Base-by-base conservation (phyloP, 768 basidiomycete species). In the Rhizopogon vesiculosus region DNA sequence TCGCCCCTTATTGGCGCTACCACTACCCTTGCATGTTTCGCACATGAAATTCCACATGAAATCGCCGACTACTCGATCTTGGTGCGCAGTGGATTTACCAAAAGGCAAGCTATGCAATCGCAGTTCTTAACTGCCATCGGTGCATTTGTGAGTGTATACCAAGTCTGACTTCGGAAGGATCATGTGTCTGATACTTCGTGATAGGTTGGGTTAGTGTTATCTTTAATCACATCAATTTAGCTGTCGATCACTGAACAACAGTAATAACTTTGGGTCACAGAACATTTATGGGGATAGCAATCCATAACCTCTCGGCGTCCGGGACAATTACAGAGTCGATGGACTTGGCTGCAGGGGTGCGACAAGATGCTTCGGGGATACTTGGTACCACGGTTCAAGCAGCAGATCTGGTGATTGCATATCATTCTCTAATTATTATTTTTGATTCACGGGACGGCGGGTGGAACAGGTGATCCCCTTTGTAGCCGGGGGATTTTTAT, bases 21-120 rank as follows among this genome's bases (percentile, higher is more conserved):
- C 42, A 95, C 93, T 3, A 93, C 93, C n/a, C 79, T 96, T 45
- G 93, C 93, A 25, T 95, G 93, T 66, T 96, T 95, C 65, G 91
- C 91, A 2, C 92, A 96, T 68, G 93, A 96, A 72, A 95, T 96
- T 52, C 93, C 93, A 16, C 93, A 96, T 65, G 92, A 96, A 77
- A 95, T 96, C 59, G 93, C 93, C n/a, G 93, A 95, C 68, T 95
- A 94, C 66, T 93, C 91, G n/a, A 94, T 95, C 61, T 76, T 94
- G 38, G 83, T 94, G 46, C 85, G 89, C 42, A 91, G 89, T 62
- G 93, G 93, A 3, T 94, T 95, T 68, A 90, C 87, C 28, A 96
- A 96, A 72, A 77, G 74, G 61, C 91, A 95, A 68, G 93, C 93
- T 2, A 94, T 96, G 93, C 87, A 88, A 64, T 91, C 89, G 33